A percentile compares a stretch with the other conserved stretches of the same genome.
These are phyloP conservation scores for Talaromyces adpressus DNA, from an alignment of 495 filamentous ascomycete species.

Conservation along the genomic window DNA sequence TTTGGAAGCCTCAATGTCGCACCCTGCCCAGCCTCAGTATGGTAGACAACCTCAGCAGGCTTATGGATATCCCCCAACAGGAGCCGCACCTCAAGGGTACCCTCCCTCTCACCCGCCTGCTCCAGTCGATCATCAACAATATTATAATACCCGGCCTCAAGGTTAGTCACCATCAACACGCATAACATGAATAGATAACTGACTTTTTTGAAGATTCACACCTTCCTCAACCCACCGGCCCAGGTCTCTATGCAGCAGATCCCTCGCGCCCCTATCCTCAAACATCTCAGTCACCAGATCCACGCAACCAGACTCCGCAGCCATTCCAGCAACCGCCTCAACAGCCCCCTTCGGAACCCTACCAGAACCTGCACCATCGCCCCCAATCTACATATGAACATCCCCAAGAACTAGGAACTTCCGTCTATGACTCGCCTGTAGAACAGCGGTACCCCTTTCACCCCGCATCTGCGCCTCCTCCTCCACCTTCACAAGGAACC, in stretches of 20 bases:
- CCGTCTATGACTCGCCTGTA: conserved; percentile 73
- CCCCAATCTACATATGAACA: conserved; percentile 70
- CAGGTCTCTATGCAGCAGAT: conserved; percentile 29
- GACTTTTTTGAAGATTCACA: conserved; percentile 24
- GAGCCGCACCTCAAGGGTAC: conserved; percentile 37
- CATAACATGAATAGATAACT: background rate
- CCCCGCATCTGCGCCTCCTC: conserved; percentile 31
- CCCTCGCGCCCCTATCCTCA: conserved; percentile 27
- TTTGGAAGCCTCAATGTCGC: conserved; percentile 93
- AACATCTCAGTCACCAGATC: conserved; percentile 37
- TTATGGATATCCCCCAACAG: conserved; percentile 54
- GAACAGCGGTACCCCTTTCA: conserved; percentile 45
- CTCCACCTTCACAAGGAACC: conserved; percentile 28
- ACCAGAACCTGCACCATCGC: conserved; percentile 39
- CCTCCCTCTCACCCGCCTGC: conserved; percentile 37
- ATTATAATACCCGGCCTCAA: conserved; percentile 57
- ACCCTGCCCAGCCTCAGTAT: conserved; percentile 69
- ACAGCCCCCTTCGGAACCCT: conserved; percentile 33
- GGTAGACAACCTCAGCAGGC: conserved; percentile 53
- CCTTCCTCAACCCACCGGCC: conserved; percentile 19
- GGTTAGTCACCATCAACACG: conserved; percentile 24
- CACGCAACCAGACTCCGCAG: conserved; percentile 29
- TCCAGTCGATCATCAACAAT: conserved; percentile 61
- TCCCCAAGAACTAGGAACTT: conserved; percentile 81
- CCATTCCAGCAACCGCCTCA: conserved; percentile 26